Base-by-base conservation (phyloP, 495 filamentous ascomycete species). In the Aeminium ludgeri region DNA sequence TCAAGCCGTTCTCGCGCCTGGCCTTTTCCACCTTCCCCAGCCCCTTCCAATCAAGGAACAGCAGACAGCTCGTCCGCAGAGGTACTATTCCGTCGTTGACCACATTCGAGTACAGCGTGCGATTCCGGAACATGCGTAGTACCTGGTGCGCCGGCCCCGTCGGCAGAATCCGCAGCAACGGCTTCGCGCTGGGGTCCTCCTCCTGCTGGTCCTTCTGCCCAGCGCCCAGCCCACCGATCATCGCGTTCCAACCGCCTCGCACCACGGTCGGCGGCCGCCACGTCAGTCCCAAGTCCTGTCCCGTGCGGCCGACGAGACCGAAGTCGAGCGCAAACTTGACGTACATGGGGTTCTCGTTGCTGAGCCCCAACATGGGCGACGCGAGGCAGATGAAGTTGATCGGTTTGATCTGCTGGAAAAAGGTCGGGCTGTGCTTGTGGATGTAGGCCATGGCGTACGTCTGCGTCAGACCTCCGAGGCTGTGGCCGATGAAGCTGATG, bases 81-180 rank as follows among this genome's bases (percentile, higher is more conserved):
- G 89, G 89, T 6, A 97, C 89, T 54, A 97, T 95, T 2, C 89
- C 89, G 61, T 97, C 89, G 59, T 97, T 97, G 32, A 97, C 91
- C 20, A 96, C 85, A 53, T 97, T 97, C 1, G 86, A 92, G 55
- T 97, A 97, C 1, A 95, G 67, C 0, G 89, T 97, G 13, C 91
- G 68, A 54, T 89, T 92, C 34, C 83, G 69, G 52, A 96, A 97
- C 57, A 78, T 82, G 51, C 76, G 72, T 38, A 97, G 62, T 0
- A 81, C 86, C 30, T 74, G 71, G 59, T 96, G 86, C 5, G 89
- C 89, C 20, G 91, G 89, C 15, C 89, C 89, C 18, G 84, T 87
- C 0, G 89, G 89, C 12, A 97, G 59, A 46, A 96, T 92, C 17
- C 89, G 74, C 15, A 97, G 61, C 15, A 97, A 64, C 0, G 89